These are phyloP conservation scores for Cubamyces sp. DNA, from an alignment of 768 basidiomycete species.

Conservation along the genomic window DNA sequence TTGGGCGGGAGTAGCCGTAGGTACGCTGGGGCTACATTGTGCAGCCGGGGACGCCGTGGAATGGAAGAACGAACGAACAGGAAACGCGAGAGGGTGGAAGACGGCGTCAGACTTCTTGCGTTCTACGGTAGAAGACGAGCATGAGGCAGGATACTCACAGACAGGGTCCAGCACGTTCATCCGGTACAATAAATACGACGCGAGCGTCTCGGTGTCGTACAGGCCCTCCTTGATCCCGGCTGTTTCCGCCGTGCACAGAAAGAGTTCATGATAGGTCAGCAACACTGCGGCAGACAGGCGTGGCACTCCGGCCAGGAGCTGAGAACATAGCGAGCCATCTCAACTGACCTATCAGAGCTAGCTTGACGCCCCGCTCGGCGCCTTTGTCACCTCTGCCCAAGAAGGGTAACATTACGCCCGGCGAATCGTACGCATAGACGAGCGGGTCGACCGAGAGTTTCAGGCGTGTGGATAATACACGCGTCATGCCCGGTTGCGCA, in stretches of 20 bases:
- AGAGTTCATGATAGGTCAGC: constrained; percentile 14
- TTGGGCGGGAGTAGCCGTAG: constrained; percentile 60
- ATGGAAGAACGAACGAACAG: constrained; percentile 1
- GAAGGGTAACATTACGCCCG: constrained; percentile 96
- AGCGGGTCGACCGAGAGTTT: constrained; percentile 80
- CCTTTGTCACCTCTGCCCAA: constrained; percentile 85
- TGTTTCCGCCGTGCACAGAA: constrained; percentile 36
- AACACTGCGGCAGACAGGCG: neutral
- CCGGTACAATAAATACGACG: constrained; percentile 84
- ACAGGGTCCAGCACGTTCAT: constrained; percentile 78
- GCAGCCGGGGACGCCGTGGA: constrained; percentile 5
- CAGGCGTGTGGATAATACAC: constrained; percentile 84
- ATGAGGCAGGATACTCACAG: constrained; percentile 48
- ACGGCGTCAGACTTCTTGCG: constrained; percentile 2
- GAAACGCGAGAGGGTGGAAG: neutral
- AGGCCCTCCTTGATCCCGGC: constrained; percentile 94
- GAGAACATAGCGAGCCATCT: neutral
- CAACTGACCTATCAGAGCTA: constrained; percentile 87
- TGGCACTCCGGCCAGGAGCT: constrained; percentile 1
- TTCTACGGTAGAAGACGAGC: constrained; percentile 3
- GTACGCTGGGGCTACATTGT: constrained; percentile 65
- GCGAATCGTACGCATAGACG: constrained; percentile 94
- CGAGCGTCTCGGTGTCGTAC: constrained; percentile 83
- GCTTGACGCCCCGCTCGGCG: constrained; percentile 89
- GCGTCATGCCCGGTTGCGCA: constrained; percentile 88